These are phyloP conservation scores for Platanthera guangdongensis DNA, from an alignment of 106 monocot genomes.

Conservation along the genomic window DNA sequence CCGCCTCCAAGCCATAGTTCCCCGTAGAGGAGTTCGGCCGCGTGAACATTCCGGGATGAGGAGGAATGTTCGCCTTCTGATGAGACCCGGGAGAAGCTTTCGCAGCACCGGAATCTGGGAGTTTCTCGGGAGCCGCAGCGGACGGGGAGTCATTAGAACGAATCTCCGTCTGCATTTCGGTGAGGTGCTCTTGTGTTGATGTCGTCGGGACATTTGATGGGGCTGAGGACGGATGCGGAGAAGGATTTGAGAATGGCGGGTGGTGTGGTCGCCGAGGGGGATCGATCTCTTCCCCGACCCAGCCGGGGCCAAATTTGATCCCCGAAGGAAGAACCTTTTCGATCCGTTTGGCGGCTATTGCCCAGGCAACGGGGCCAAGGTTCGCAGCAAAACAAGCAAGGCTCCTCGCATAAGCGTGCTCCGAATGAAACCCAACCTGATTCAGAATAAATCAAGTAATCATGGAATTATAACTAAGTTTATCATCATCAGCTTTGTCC, in stretches of 20 bases:
- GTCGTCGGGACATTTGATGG: not conserved
- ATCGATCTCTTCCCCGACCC: conserved; percentile 72
- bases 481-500: not conserved
- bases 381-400: conserved; percentile 84
- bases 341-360: conserved; percentile 49
- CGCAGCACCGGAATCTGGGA: not conserved
- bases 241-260: conserved; percentile 10
- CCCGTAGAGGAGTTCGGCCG: not conserved
- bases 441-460: conserved; percentile 5
- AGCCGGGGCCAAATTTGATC: conserved; percentile 74
- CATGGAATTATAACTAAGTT: not conserved
- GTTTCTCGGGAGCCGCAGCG: not conserved
- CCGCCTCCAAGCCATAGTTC: not conserved
- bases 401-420: conserved; percentile 81
- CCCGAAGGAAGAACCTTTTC: conserved; percentile 65
- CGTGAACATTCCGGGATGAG: not conserved
- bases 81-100: conserved; percentile 14
- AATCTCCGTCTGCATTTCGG: not conserved
- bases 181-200: not conserved
- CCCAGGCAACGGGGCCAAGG: conserved; percentile 71
- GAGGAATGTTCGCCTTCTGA: conserved; percentile 1
- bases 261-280: conserved; percentile 23
- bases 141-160: not conserved
- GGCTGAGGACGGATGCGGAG: not conserved
- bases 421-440: conserved; percentile 72